Evolutionary conservation across 1,284 basidiomycete genomes (phyloP).

Genomic region (Austroboletus niveus): DNA sequence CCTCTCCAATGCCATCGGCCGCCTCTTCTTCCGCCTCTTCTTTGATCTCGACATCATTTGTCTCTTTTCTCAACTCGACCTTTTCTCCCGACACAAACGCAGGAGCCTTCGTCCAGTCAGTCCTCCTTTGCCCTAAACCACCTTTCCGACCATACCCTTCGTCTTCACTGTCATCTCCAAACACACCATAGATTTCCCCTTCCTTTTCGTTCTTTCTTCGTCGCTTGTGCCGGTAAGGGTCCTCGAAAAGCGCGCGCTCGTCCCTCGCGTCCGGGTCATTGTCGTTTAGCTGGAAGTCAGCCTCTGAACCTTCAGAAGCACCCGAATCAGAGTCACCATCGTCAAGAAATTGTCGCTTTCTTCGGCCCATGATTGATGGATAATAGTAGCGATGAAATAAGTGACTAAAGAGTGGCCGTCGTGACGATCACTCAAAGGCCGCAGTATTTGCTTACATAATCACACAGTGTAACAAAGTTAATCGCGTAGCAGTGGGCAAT

Average conservation of each 20-base stretch:
- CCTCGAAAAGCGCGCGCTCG: slow-evolving; percentile 76
- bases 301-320: slow-evolving; percentile 57
- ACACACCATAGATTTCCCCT: slow-evolving; percentile 81
- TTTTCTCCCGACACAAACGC: slow-evolving; percentile 67
- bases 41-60: slow-evolving; percentile 41
- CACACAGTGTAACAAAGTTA: background rate
- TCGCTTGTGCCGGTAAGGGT: slow-evolving; percentile 73
- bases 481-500: slow-evolving; percentile 18
- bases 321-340: slow-evolving; percentile 69
- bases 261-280: slow-evolving; percentile 72
- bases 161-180: slow-evolving; percentile 74
- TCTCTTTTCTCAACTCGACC: slow-evolving; percentile 46
- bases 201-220: slow-evolving; percentile 69
- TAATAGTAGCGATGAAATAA: background rate
- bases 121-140: slow-evolving; percentile 36
- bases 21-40: slow-evolving; percentile 36
- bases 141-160: slow-evolving; percentile 39
- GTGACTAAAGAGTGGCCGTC: background rate
- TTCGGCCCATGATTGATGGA: slow-evolving; percentile 64
- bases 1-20: slow-evolving; percentile 37
- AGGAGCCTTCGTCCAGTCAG: slow-evolving; percentile 77
- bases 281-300: slow-evolving; percentile 44
- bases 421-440: background rate
- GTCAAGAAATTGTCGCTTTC: slow-evolving; percentile 78
- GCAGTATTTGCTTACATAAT: slow-evolving; percentile 20